Evolutionary conservation across 108 stramenopile species (phyloP).

Genomic region (Skeletonema grethae): DNA sequence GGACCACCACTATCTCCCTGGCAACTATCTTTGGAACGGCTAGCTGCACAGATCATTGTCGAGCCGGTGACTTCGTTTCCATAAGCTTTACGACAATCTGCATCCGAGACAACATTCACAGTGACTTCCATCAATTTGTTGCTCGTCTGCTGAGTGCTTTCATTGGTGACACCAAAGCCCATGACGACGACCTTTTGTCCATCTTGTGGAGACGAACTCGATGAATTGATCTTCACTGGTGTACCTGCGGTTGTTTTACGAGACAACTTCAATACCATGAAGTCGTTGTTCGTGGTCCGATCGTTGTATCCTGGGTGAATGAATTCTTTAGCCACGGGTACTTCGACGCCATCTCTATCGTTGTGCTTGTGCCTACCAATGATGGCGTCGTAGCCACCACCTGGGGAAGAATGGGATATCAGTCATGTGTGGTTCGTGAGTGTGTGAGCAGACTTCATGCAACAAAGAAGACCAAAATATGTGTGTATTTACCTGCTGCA

Average conservation of each 20-base stretch:
- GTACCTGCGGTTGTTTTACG: conserved; percentile 3
- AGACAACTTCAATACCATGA: conserved; percentile 18
- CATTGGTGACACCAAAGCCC: conserved; percentile 17
- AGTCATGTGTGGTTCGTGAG: neutral
- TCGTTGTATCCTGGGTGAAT: conserved; percentile 3
- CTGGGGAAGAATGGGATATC: neutral
- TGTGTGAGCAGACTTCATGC: neutral
- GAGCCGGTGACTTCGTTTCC: neutral
- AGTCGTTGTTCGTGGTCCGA: conserved; percentile 8
- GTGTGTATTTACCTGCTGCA: neutral
- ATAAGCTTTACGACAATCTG: neutral
- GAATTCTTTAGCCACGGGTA: conserved; percentile 6
- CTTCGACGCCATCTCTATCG: conserved; percentile 13
- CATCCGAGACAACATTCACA: neutral
- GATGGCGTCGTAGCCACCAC: conserved; percentile 4
- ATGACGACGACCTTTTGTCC: neutral
- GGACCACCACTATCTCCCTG: neutral
- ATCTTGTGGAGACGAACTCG: neutral
- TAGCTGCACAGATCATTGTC: neutral
- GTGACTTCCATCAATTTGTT: conserved; percentile 8
- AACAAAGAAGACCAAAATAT: neutral
- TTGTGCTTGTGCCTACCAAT: conserved; percentile 4
- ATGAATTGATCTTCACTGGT: conserved; percentile 5
- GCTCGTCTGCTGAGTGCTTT: no score
- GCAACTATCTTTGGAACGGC: neutral